Conservation (phyloP, 2,329 filamentous ascomycete genomes). For the Pezicula neosporulosa region DNA sequence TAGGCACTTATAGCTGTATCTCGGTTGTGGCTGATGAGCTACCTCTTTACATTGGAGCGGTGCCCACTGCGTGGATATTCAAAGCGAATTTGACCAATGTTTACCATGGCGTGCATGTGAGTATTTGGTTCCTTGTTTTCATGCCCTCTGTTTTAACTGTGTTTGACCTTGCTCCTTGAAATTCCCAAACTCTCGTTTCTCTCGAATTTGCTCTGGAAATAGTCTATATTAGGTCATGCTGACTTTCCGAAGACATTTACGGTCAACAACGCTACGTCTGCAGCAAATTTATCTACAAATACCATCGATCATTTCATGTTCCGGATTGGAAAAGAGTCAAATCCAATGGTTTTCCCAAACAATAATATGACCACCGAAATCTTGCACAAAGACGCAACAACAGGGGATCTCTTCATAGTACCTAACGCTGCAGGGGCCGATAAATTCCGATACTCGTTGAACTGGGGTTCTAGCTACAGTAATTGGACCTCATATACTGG, state of each 20-base stretch:
- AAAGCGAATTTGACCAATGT: constrained; percentile 49
- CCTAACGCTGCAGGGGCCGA: constrained; percentile 59
- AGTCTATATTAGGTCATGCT: too few relatives aligned
- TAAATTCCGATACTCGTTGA: constrained; percentile 36
- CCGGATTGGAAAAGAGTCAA: constrained; percentile 52
- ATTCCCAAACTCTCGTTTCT: too few relatives aligned
- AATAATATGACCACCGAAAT: constrained; percentile 57
- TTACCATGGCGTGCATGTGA: constrained; percentile 52
- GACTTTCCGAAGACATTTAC: constrained; percentile 36
- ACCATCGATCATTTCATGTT: constrained; percentile 57
- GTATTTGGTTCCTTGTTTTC: too few relatives aligned
- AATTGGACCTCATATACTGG: constrained; percentile 52
- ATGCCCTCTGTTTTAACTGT: too few relatives aligned
- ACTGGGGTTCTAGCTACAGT: constrained; percentile 49
- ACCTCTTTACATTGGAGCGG: constrained; percentile 42
- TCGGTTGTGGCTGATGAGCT: not conserved
- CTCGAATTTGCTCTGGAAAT: too few relatives aligned
- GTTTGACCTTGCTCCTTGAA: too few relatives aligned
- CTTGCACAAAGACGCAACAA: constrained; percentile 35
- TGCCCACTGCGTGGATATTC: constrained; percentile 51
- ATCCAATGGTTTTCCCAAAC: constrained; percentile 55
- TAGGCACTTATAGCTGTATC: constrained; percentile 30
- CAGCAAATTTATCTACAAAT: constrained; percentile 29
- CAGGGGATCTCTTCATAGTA: constrained; percentile 39
- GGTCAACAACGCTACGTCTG: constrained; percentile 46